phyloP scores from a whole-genome alignment of 176 grass and related monocot species.

The Bothriochloa decipiens region DNA sequence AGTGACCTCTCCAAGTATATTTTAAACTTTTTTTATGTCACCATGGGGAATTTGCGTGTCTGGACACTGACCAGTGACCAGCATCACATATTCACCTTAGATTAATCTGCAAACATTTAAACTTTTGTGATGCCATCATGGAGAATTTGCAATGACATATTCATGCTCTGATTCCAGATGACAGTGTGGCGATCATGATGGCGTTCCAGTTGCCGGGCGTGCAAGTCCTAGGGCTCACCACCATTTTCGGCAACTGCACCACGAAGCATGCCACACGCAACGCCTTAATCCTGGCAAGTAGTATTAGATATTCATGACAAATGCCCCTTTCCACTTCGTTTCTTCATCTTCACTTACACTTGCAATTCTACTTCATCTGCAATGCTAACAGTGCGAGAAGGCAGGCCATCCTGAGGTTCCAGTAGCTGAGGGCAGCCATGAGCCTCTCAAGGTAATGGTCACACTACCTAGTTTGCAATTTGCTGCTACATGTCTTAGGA shows the following conservation, averaged over 20 bases:
- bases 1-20: too few species aligned
- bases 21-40: background rate
- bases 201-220: slow-evolving; percentile 66
- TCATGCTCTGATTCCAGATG: slow-evolving; percentile 50
- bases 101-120: background rate
- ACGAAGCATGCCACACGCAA: slow-evolving; percentile 72
- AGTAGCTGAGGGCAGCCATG: slow-evolving; percentile 73
- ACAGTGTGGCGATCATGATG: slow-evolving; percentile 87
- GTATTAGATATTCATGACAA: background rate
- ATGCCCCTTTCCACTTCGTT: background rate
- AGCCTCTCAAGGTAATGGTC: slow-evolving; percentile 65
- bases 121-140: background rate
- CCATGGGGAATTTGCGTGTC: background rate
- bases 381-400: slow-evolving; percentile 72
- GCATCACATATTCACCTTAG: background rate
- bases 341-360: background rate
- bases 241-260: slow-evolving; percentile 86
- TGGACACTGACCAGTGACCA: background rate
- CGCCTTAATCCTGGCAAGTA: slow-evolving; percentile 78
- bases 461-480: background rate
- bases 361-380: background rate
- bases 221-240: slow-evolving; percentile 75
- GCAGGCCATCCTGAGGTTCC: slow-evolving; percentile 72
- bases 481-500: background rate
- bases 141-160: background rate